phyloP scores from a whole-genome alignment of 164 flowering plant species.

The Vitis amurensis region DNA sequence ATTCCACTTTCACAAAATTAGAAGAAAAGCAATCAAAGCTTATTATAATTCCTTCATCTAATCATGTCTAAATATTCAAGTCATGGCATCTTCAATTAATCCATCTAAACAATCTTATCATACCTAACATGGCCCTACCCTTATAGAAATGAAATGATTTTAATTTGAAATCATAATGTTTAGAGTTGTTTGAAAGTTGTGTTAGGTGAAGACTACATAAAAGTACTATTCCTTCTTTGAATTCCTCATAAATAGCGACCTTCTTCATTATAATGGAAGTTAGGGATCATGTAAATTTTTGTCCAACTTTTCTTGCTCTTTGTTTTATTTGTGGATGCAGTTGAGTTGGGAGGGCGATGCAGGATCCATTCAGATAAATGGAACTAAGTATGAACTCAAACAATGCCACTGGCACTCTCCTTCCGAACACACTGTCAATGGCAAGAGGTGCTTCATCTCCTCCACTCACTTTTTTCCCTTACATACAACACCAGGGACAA shows the following conservation, averaged over 20 bases:
- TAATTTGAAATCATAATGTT: too few relatives aligned
- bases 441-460: slow-evolving; percentile 23
- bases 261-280: too few relatives aligned
- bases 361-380: slow-evolving; percentile 36
- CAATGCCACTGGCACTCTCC: slow-evolving; percentile 67
- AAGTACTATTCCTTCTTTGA: not conserved
- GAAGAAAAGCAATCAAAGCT: not conserved
- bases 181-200: too few relatives aligned
- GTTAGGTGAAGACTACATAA: too few relatives aligned
- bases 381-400: slow-evolving; percentile 30
- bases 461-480: not conserved
- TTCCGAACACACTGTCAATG: slow-evolving; percentile 57
- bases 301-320: not conserved
- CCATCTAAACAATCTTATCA: too few relatives aligned
- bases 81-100: too few relatives aligned
- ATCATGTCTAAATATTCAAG: too few relatives aligned
- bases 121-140: too few relatives aligned
- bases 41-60: too few relatives aligned
- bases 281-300: not conserved
- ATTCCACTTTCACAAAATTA: not conserved
- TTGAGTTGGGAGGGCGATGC: slow-evolving; percentile 37
- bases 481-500: not conserved
- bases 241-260: not conserved
- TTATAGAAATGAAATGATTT: too few relatives aligned
- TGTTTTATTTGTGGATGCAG: slow-evolving; percentile 24